Conservation (phyloP, 805 yeast genomes). For the Yamadazyma olivae region DNA sequence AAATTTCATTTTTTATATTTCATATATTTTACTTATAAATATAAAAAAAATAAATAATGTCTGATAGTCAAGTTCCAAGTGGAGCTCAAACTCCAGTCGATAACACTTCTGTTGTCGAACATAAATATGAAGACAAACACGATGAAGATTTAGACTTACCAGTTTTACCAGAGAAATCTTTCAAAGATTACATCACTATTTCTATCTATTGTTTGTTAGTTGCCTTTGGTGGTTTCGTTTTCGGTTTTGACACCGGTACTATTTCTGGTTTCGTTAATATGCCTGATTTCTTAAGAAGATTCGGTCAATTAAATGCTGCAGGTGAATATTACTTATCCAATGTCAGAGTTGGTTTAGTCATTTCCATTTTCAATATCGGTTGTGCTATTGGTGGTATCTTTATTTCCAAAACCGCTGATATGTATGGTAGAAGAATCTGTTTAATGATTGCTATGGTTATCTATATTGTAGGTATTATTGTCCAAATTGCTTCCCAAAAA, state of each 20-base stretch:
- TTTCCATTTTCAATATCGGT: constrained; percentile 61
- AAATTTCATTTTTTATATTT: no score
- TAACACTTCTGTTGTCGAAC: constrained; percentile 13
- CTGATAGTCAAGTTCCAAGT: constrained; percentile 6
- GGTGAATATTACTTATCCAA: constrained; percentile 42
- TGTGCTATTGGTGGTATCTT: constrained; percentile 70
- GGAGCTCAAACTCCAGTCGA: constrained; percentile 16
- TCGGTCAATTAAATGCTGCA: constrained; percentile 41
- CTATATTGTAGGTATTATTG: constrained; percentile 56
- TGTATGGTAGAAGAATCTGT: constrained; percentile 58
- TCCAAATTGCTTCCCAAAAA: constrained; percentile 54
- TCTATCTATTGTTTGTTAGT: constrained; percentile 47
- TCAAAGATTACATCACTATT: constrained; percentile 31
- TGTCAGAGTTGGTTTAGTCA: constrained; percentile 49
- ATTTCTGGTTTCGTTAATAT: constrained; percentile 68
- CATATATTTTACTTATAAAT: not conserved
- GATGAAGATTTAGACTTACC: constrained; percentile 3
- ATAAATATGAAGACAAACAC: constrained; percentile 9
- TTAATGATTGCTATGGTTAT: constrained; percentile 50
- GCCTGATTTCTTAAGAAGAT: constrained; percentile 49
- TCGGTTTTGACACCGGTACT: constrained; percentile 79
- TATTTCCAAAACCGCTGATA: constrained; percentile 55
- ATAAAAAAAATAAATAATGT: not conserved
- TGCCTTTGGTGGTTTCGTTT: constrained; percentile 75
- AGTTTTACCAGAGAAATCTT: constrained; percentile 26